These are phyloP conservation scores for Murraya koenigii DNA, from an alignment of 345 rosid genomes.

Conservation along the genomic window DNA sequence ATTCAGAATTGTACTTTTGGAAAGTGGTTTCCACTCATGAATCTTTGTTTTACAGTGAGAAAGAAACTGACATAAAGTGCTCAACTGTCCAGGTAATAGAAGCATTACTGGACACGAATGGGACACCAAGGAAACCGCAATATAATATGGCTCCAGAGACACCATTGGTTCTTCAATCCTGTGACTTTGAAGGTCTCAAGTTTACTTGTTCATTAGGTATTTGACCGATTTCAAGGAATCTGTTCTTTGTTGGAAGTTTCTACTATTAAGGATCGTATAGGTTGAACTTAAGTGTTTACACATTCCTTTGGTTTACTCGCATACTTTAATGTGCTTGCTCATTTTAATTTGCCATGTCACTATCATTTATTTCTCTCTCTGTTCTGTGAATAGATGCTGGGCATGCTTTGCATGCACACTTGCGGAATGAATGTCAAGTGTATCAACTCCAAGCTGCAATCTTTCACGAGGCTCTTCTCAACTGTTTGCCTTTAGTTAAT, in stretches of 20 bases:
- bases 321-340: neutral
- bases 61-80: conserved; percentile 6
- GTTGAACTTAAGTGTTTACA: neutral
- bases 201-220: conserved; percentile 81
- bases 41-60: neutral
- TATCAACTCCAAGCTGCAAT: conserved; percentile 74
- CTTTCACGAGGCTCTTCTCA: conserved; percentile 64
- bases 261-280: neutral
- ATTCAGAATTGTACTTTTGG: neutral
- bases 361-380: neutral
- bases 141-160: conserved; percentile 77
- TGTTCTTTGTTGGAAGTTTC: neutral
- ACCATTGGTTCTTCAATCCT: conserved; percentile 76
- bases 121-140: conserved; percentile 75
- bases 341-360: conserved; percentile 7
- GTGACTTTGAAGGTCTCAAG: conserved; percentile 67
- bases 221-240: neutral
- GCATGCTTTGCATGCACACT: conserved; percentile 54
- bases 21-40: neutral
- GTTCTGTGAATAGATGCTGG: conserved; percentile 47
- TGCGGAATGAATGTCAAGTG: conserved; percentile 51
- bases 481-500: conserved; percentile 38
- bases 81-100: conserved; percentile 56
- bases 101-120: conserved; percentile 57
- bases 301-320: neutral